phyloP scores from a whole-genome alignment of 352 stramenopile species.

The Pythium insidiosum region DNA sequence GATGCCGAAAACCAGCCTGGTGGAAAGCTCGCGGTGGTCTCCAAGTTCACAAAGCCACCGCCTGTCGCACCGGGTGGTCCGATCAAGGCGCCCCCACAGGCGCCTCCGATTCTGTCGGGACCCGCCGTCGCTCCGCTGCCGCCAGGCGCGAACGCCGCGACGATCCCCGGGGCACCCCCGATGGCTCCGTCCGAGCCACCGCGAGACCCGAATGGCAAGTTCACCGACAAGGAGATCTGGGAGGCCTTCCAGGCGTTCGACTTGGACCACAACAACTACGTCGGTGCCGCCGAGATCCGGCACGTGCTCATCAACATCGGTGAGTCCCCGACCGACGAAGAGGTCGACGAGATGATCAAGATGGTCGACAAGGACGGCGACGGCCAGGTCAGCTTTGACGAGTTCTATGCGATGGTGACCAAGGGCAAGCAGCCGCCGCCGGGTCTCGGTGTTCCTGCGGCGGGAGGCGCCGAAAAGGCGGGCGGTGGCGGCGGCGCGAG shows the following conservation, averaged over 20 bases:
- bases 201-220: slow-evolving; percentile 91
- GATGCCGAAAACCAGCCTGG: slow-evolving; percentile 71
- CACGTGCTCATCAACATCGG: slow-evolving; percentile 95
- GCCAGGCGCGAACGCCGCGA: slow-evolving; percentile 44
- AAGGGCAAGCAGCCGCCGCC: slow-evolving; percentile 88
- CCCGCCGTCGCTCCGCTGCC: slow-evolving; percentile 52
- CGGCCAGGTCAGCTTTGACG: slow-evolving; percentile 91
- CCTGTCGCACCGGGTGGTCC: slow-evolving; percentile 17
- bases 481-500: slow-evolving; percentile 17
- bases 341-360: slow-evolving; percentile 96
- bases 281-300: slow-evolving; percentile 91
- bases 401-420: slow-evolving; percentile 95
- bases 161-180: slow-evolving; percentile 34
- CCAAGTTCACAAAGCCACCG: slow-evolving; percentile 81
- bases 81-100: slow-evolving; percentile 44
- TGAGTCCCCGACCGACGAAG: slow-evolving; percentile 92
- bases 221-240: slow-evolving; percentile 94
- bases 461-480: slow-evolving; percentile 22
- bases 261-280: slow-evolving; percentile 95
- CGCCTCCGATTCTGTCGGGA: slow-evolving; percentile 52
- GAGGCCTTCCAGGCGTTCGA: slow-evolving; percentile 93
- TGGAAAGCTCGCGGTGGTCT: slow-evolving; percentile 81
- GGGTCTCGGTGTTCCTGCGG: slow-evolving; percentile 50
- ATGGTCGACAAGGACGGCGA: slow-evolving; percentile 95
- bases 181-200: slow-evolving; percentile 61